Evolutionary conservation across 192 early-diverging fungal species (phyloP).

Genomic region (Coemansia sp.): DNA sequence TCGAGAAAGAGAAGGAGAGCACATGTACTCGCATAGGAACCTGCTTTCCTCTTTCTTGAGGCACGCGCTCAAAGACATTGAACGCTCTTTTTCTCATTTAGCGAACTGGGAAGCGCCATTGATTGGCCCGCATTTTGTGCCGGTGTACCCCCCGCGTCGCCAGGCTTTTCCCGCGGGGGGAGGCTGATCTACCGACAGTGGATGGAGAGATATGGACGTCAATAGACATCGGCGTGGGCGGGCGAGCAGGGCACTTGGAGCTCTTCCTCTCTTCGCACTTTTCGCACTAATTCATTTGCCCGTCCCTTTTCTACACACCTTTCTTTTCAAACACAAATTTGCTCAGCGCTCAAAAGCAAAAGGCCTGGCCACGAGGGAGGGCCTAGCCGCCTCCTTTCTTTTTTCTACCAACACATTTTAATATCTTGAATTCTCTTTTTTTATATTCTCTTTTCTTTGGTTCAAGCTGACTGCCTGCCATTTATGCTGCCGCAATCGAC

Average conservation of each 20-base stretch:
- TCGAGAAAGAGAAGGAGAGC: neutral
- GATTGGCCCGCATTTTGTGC: neutral
- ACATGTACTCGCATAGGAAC: neutral
- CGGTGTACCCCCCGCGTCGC: neutral
- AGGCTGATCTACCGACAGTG: neutral
- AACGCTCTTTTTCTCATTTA: neutral
- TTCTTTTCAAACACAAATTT: neutral
- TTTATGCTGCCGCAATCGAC: conserved; percentile 30
- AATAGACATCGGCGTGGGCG: neutral
- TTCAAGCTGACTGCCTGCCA: neutral
- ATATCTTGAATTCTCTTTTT: neutral
- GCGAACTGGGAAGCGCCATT: neutral
- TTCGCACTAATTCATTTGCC: neutral
- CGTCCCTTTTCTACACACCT: neutral
- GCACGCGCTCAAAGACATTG: neutral
- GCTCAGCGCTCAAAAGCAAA: neutral
- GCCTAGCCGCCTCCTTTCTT: neutral
- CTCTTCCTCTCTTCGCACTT: neutral
- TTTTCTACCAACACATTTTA: neutral
- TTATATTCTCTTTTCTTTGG: neutral
- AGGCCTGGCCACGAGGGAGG: neutral
- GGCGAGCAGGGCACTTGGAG: no score
- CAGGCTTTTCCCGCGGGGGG: neutral
- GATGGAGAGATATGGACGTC: neutral
- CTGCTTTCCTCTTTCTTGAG: neutral